Evolutionary conservation across 805 yeast species (phyloP), one percentile per base, ranked within the genome.

Genomic region (Wilhelminamyces savonicus): DNA sequence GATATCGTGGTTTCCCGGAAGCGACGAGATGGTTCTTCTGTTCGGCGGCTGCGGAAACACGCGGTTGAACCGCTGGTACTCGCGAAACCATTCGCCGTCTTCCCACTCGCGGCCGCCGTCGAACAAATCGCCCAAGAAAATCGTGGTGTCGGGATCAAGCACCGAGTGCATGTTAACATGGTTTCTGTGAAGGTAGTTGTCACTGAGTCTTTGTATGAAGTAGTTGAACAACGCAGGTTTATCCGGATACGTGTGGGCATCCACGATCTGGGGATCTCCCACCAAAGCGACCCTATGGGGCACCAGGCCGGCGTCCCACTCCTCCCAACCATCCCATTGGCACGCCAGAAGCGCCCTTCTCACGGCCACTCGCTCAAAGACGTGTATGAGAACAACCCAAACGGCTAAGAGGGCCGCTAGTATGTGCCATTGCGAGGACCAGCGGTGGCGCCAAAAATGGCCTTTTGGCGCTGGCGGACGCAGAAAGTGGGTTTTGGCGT

Each of bases 191-290:
- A 86, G 78, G 46, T 85, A 88, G 40, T 82, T 77, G 51, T 92
- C 98, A 11, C 82, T 67, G 23, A 85, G 48, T 34, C 62, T 54
- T 38, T 71, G 66, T 1, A 92, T 73, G n/a, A 84, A 39, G 41
- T 60, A 67, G 49, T 71, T 70, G 15, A 74, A 51, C 3, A 62
- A 16, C 24, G 59, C 39, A 13, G 79, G 74, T 43, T 87, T 60
- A 3, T 73, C 78, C 0, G 94, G 94, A 51, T 92, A 92, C 0
- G 97, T 82, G 54, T 82, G 75, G 16, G 68, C 81, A 49, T 92
- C 99, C 46, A 92, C 81, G 24, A 92, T 67, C 53, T 92, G 99
- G 0, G 98, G 98, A 50, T 92, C 99, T 0, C 97, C 97, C 21
- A 85, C 66, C 9, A 92, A 17, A 3, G 56, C 61, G 5, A 82